Base-by-base conservation (phyloP, 805 yeast genomes). In the Candida hispaniensis region DNA sequence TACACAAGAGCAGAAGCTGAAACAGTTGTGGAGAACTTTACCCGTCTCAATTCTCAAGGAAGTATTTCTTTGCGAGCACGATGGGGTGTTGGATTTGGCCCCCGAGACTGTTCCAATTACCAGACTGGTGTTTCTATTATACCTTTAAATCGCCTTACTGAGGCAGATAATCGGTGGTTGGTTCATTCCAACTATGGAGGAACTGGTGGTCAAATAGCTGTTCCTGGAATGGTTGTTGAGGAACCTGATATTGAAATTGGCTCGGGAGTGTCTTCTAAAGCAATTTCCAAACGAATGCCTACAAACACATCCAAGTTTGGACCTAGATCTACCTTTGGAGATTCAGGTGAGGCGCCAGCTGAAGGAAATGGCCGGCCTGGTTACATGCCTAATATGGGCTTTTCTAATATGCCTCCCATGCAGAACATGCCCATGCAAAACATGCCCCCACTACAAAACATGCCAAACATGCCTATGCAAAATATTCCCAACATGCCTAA, bases 21-120 rank as follows among this genome's bases (percentile, higher is more conserved):
- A 54, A 71, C 66, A 42, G 85, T 85, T 9, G 68, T 83, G 40
- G 64, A 69, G 24, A 70, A 74, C 25, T 83, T 86, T 60, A 69
- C 67, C 18, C 56, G 57, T 25, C 49, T 52, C 40, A 73, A 73
- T 50, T 73, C 75, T 46, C 76, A 75, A 43, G 77, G 79, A 24
- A 56, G 70, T 7, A 60, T 63, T 52, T 62, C 72, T 46, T 63
- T 91, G 47, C 72, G 97, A 59, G 81, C 93, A 4, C 71, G 95
- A 54, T 91, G 98, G 98, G 98, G 97, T 46, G 97, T 91, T 43
- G 98, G 98, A 1, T 91, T 80, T 52, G 98, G 98, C 4, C 98
- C 98, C 38, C 74, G 98, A 63, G 97, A 91, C 56, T 88, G 97
- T 63, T 82, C 94, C 56, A 93, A 91, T 58, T 91, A 91, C 58